Conservation (phyloP, 2,329 filamentous ascomycete genomes). For the Trichophyton equinum region DNA sequence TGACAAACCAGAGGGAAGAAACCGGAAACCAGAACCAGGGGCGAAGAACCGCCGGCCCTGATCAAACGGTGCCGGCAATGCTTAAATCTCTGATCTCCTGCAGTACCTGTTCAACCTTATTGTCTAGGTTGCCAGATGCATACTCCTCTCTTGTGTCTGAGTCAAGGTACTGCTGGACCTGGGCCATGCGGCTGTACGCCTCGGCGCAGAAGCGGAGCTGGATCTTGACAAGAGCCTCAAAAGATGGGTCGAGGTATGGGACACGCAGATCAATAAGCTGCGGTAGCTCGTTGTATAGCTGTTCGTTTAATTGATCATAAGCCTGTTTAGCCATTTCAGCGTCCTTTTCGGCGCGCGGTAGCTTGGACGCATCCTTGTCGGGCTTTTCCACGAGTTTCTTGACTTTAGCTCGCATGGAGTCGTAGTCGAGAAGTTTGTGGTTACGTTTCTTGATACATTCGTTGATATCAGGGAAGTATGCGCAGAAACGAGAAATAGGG, state of each 20-base stretch:
- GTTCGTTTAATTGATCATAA: slow-evolving; percentile 95
- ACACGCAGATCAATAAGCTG: slow-evolving; percentile 95
- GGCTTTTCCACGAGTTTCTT: slow-evolving; percentile 97
- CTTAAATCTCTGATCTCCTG: slow-evolving; percentile 95
- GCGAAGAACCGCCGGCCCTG: background rate
- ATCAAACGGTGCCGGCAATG: slow-evolving; percentile 61
- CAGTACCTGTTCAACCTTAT: slow-evolving; percentile 83
- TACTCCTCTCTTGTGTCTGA: slow-evolving; percentile 93
- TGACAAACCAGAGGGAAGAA: background rate
- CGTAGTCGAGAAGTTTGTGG: slow-evolving; percentile 97
- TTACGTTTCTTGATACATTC: slow-evolving; percentile 99
- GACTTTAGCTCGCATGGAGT: slow-evolving; percentile 86
- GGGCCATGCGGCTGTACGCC: slow-evolving; percentile 94
- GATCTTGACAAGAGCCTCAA: slow-evolving; percentile 97
- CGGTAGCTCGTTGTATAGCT: slow-evolving; percentile 81
- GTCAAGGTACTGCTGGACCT: slow-evolving; percentile 97
- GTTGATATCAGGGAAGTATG: slow-evolving; percentile 98
- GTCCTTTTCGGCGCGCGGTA: slow-evolving; percentile 92
- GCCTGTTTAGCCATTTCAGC: slow-evolving; percentile 83
- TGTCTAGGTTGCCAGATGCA: slow-evolving; percentile 82
- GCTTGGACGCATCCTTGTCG: slow-evolving; percentile 94
- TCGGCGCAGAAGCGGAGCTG: slow-evolving; percentile 95
- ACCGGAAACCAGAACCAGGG: too few species aligned
- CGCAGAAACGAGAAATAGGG: slow-evolving; percentile 89
- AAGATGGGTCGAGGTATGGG: slow-evolving; percentile 90